phyloP scores from a whole-genome alignment of 1,284 basidiomycete species.

The Volvariella volvacea region DNA sequence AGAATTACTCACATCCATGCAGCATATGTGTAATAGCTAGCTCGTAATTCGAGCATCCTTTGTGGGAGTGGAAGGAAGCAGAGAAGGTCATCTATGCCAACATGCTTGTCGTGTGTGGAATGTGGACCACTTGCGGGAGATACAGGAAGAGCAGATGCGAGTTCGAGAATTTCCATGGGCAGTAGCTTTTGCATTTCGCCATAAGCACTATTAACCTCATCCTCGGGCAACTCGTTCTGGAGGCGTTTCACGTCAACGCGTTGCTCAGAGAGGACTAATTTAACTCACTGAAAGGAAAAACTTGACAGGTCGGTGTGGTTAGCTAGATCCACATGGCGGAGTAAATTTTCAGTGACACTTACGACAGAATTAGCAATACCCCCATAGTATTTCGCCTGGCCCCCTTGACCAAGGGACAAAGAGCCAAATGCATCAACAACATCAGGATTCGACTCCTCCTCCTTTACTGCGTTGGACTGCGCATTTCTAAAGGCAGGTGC shows the following conservation, averaged over 20 bases:
- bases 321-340: too few species aligned
- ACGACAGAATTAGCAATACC: slow-evolving; percentile 76
- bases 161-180: slow-evolving; percentile 52
- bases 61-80: slow-evolving; percentile 62
- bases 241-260: slow-evolving; percentile 9
- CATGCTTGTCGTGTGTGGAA: neutral
- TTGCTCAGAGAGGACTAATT: slow-evolving; percentile 9
- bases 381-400: slow-evolving; percentile 67
- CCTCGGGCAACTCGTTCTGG: slow-evolving; percentile 55
- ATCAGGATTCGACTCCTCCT: slow-evolving; percentile 62
- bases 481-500: slow-evolving; percentile 22
- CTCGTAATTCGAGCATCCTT: slow-evolving; percentile 52
- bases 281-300: slow-evolving; percentile 60
- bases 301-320: slow-evolving; percentile 24
- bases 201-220: slow-evolving; percentile 25
- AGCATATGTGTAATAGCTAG: slow-evolving; percentile 61
- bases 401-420: slow-evolving; percentile 59
- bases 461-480: slow-evolving; percentile 27
- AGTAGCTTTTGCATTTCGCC: slow-evolving; percentile 47
- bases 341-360: slow-evolving; percentile 16
- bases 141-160: slow-evolving; percentile 61
- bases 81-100: slow-evolving; percentile 40
- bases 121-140: slow-evolving; percentile 34
- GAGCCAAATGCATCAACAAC: slow-evolving; percentile 75
- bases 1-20: slow-evolving; percentile 63